phyloP scores from a whole-genome alignment of 2,329 filamentous ascomycete species.

The Aschersonia sp. region DNA sequence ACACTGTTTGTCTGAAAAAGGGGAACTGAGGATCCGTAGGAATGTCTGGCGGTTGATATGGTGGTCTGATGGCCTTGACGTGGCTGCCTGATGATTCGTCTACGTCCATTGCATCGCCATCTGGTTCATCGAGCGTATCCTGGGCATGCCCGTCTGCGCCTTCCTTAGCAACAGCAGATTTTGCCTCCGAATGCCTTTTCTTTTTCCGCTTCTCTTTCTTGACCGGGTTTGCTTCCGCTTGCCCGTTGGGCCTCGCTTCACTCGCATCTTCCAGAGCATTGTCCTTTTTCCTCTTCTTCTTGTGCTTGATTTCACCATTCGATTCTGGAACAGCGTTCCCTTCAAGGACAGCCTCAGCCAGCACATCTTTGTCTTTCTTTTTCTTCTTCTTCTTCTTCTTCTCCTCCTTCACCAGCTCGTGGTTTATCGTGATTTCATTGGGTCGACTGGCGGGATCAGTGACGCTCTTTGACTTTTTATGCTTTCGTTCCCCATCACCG shows the following conservation, averaged over 20 bases:
- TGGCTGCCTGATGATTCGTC: constrained; percentile 13
- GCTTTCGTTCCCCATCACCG: constrained; percentile 27
- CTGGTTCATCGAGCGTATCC: constrained; percentile 6
- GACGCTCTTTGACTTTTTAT: constrained; percentile 36
- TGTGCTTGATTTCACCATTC: constrained; percentile 9
- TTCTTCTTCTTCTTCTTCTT: constrained; percentile 8
- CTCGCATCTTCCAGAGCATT: constrained; percentile 2
- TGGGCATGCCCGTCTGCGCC: constrained; percentile 2
- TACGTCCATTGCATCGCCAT: neutral
- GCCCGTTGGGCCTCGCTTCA: neutral
- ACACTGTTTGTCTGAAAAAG: constrained; percentile 66
- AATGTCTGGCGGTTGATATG: constrained; percentile 22
- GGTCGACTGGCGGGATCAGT: constrained; percentile 9
- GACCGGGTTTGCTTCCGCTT: constrained; percentile 12
- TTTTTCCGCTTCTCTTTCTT: constrained; percentile 16
- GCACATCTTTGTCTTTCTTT: constrained; percentile 12
- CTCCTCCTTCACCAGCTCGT: constrained; percentile 19
- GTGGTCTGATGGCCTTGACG: neutral
- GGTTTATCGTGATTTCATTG: constrained; percentile 6
- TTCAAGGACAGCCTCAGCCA: neutral
- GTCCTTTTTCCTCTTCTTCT: constrained; percentile 10
- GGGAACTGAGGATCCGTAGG: constrained; percentile 40
- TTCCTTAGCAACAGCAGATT: neutral
- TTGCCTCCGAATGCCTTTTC: constrained; percentile 7
- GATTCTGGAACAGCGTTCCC: neutral